Conservation (phyloP, 2,329 filamentous ascomycete genomes). For the Colletotrichum sp. region DNA sequence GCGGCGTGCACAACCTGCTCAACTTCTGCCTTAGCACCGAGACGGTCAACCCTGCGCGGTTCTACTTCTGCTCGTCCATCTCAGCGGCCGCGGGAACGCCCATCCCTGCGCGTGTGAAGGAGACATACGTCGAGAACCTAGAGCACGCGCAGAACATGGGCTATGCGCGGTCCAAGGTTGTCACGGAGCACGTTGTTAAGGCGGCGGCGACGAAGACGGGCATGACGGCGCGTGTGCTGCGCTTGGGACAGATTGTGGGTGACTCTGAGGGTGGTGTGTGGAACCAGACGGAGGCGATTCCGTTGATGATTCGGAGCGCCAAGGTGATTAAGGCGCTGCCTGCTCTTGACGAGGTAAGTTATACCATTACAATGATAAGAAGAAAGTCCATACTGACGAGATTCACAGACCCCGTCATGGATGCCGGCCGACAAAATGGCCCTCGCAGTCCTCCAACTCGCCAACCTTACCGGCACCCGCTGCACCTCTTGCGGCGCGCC, state of each 20-base stretch:
- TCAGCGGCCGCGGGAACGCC: constrained; percentile 44
- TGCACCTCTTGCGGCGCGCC: constrained; percentile 35
- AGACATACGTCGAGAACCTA: constrained; percentile 38
- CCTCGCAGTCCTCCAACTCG: constrained; percentile 36
- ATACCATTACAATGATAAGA: no score
- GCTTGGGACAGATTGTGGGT: constrained; percentile 51
- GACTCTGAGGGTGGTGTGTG: constrained; percentile 50
- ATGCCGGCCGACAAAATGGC: constrained; percentile 43
- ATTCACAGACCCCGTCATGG: constrained; percentile 35
- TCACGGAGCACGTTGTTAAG: constrained; percentile 49
- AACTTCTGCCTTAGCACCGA: constrained; percentile 40
- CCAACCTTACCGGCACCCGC: constrained; percentile 22
- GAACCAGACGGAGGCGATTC: constrained; percentile 55
- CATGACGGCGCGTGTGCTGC: constrained; percentile 39
- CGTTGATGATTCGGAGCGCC: constrained; percentile 52
- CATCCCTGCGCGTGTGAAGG: constrained; percentile 36
- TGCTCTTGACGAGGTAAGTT: constrained; percentile 38
- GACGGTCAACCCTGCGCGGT: constrained; percentile 36
- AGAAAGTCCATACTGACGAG: not conserved
- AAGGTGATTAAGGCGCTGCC: constrained; percentile 51
- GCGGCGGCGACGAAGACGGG: constrained; percentile 32
- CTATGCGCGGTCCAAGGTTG: constrained; percentile 55
- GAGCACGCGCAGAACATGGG: constrained; percentile 52
- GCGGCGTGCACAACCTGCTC: constrained; percentile 50
- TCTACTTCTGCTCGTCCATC: constrained; percentile 52